phyloP scores from a whole-genome alignment of 257 asterid genomes.

The Solanum corneliomulleri region DNA sequence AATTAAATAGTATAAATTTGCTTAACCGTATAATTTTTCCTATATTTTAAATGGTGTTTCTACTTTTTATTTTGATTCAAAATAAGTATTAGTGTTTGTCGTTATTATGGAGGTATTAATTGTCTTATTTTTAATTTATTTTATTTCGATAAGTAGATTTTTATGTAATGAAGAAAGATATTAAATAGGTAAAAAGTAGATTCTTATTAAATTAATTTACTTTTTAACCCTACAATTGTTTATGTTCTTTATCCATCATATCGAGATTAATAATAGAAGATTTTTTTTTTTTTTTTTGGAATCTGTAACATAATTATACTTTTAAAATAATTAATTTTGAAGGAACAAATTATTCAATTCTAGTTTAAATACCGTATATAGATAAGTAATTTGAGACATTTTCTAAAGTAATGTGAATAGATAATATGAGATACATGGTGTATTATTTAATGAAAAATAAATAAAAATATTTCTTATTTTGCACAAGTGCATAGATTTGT shows the following conservation, averaged over 20 bases:
- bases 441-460: no score
- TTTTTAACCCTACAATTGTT: neutral
- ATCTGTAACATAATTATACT: neutral
- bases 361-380: no score
- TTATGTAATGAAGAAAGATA: neutral
- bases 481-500: neutral
- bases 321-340: no score
- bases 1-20: no score
- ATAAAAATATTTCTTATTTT: no score
- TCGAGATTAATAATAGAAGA: neutral
- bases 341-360: neutral
- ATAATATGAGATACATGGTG: neutral
- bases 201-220: neutral
- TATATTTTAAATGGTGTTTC: neutral
- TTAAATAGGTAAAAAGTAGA: neutral
- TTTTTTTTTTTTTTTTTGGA: no score
- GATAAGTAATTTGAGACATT: neutral
- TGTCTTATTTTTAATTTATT: neutral
- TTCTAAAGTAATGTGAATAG: neutral
- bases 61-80: neutral
- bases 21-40: no score
- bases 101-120: neutral
- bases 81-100: neutral
- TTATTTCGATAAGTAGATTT: neutral
- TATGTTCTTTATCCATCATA: neutral